These are phyloP conservation scores for Talaromyces liani DNA, from an alignment of 495 filamentous ascomycete genomes.

Conservation along the genomic window DNA sequence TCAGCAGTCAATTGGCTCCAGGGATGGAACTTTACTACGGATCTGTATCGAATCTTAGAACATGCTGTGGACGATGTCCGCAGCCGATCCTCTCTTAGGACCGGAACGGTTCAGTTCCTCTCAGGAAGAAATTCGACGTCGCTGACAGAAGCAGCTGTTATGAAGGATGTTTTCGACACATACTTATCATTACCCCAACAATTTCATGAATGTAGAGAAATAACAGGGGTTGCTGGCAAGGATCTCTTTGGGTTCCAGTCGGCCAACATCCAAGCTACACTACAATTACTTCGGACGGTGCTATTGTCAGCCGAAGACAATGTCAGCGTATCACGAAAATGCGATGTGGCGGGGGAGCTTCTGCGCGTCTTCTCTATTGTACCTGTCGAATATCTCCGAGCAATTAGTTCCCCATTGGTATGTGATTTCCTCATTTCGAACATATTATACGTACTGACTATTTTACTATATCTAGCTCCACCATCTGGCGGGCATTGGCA, in stretches of 20 bases:
- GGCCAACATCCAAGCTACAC: constrained; percentile 39
- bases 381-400: constrained; percentile 35
- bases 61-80: constrained; percentile 27
- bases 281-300: constrained; percentile 43
- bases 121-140: background rate
- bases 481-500: constrained; percentile 43
- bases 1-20: constrained; percentile 32
- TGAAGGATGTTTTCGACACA: background rate
- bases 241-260: constrained; percentile 10
- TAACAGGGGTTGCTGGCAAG: background rate
- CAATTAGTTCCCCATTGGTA: constrained; percentile 43
- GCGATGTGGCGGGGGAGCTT: constrained; percentile 39
- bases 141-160: background rate
- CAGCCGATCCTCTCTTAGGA: background rate
- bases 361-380: constrained; percentile 37
- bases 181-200: background rate
- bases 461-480: constrained; percentile 20
- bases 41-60: constrained; percentile 44
- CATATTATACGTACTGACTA: constrained; percentile 7
- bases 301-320: constrained; percentile 35
- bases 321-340: constrained; percentile 35
- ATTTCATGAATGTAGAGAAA: background rate
- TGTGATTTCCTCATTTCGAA: background rate
- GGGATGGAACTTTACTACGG: constrained; percentile 46
- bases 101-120: background rate